Evolutionary conservation across 345 rosid genomes (phyloP), one percentile per base, ranked within the genome.

Genomic region (Gossypium herbaceum): DNA sequence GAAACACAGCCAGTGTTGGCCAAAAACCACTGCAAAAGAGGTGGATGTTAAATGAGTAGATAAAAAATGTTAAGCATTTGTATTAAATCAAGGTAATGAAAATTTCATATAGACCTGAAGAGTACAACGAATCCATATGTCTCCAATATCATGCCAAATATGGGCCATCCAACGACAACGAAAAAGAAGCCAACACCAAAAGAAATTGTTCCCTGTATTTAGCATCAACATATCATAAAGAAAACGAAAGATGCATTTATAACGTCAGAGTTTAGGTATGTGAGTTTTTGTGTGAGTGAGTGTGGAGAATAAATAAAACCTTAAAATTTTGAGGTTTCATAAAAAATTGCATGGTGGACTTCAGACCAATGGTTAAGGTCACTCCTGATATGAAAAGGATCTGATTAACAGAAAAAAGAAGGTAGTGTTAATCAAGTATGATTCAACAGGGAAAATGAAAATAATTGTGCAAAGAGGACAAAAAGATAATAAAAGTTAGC

Each of bases 311-410:
- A 20, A 43, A 66, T 39, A 29, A 48, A 73, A 91, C 99, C 98
- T 93, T 95, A 81, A 82, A 90, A 79, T 93, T 91, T 47, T 83
- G 93, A 45, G 86, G 89, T 85, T 91, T 91, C 84, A 87, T 91
- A 63, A 95, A 93, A 79, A 93, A 92, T 75, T 95, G 96, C 91
- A 95, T 83, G 45, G 99, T 89, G 25, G 98, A 92, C 82, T 89
- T 88, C 79, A 84, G 81, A 34, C 99, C 98, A 75, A 95, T 95
- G 69, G 98, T 92, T 76, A 94, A 83, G 84, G 91, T 85, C 77
- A 95, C 99, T 80, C 99, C 99, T 1, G 97, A 86, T 68, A 95
- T 16, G 82, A 95, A 95, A 68, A 95, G 94, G 24, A 95, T 89
- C 99, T 95, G 88, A 77, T 77, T n/a, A 72, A 57, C 66, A 9